These are phyloP conservation scores for Colletotrichum eleusines DNA, from an alignment of 2,329 filamentous ascomycete species.

Conservation along the genomic window DNA sequence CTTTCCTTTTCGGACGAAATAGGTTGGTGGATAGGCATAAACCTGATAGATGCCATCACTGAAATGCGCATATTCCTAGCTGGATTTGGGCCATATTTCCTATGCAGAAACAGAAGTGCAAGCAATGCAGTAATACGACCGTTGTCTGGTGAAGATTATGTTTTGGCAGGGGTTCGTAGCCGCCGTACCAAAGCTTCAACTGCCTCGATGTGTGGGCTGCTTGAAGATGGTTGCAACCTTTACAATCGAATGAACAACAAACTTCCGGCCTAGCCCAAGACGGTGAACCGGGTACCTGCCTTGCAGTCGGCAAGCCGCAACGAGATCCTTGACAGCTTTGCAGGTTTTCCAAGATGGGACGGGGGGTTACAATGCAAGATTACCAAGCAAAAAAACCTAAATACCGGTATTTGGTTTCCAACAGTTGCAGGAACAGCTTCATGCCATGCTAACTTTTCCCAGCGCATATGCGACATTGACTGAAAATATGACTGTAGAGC, in stretches of 20 bases:
- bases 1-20: conserved; percentile 12
- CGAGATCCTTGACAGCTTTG: conserved; percentile 18
- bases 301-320: conserved; percentile 13
- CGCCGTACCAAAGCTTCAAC: conserved; percentile 8
- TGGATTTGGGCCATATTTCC: background rate
- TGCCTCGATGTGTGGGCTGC: background rate
- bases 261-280: background rate
- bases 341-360: background rate
- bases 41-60: background rate
- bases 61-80: conserved; percentile 1
- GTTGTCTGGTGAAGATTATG: background rate
- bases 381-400: background rate
- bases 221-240: conserved; percentile 3
- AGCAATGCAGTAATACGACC: conserved; percentile 3
- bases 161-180: conserved; percentile 1
- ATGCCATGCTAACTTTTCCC: background rate
- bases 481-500: background rate
- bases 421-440: background rate
- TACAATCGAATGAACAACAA: background rate
- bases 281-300: background rate
- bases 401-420: background rate
- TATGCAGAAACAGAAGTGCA: background rate
- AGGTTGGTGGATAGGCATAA: background rate
- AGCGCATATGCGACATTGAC: background rate
- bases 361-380: background rate